Base-by-base conservation (phyloP, 257 asterid genomes). In the Avicennia marina region DNA sequence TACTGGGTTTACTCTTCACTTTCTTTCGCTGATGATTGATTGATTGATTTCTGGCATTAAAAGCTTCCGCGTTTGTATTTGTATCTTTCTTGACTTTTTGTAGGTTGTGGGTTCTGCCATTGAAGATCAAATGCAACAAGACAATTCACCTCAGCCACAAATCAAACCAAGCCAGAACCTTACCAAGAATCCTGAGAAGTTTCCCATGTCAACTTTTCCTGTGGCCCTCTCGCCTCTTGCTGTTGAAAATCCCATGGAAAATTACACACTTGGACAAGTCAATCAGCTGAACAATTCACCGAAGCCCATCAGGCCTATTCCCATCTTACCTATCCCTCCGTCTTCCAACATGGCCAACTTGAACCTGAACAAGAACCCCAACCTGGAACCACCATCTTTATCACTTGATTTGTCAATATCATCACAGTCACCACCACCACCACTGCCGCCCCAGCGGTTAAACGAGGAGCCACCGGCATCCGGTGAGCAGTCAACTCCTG, bases 261-360 rank as follows among this genome's bases (percentile, higher is more conserved):
- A 46, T 42, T 68, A 68, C 9, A 44, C 70, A 11, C 40, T 63
- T 26, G 81, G 81, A 17, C 78, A 67, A 42, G 57, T 74, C n/a
- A 78, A 78, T 45, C 81, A 72, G 48, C 78, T 69, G 50, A 75
- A 32, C 68, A 85, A 75, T 63, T 73, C 94, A 48, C 68, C 81
- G 9, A 81, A 72, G 58, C 82, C 86, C 53, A 51, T 73, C 21
- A 80, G 76, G 69, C 76, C 90, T 54, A 79, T 83, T 17, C 98
- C 98, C 26, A 54, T 75, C 27, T 63, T 79, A 53, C 96, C 96
- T 2, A 41, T 76, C 39, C 98, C 96, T 11, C 90, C 98, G 20
- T 79, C 94, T 6, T 75, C 94, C 44, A 91, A 83, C 60, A 74
- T 91, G 90, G 85, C 94, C 31, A 61, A 80, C 62, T 78, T 91